Conservation (phyloP, 352 stramenopile genomes). For the Phytophthora sp. region DNA sequence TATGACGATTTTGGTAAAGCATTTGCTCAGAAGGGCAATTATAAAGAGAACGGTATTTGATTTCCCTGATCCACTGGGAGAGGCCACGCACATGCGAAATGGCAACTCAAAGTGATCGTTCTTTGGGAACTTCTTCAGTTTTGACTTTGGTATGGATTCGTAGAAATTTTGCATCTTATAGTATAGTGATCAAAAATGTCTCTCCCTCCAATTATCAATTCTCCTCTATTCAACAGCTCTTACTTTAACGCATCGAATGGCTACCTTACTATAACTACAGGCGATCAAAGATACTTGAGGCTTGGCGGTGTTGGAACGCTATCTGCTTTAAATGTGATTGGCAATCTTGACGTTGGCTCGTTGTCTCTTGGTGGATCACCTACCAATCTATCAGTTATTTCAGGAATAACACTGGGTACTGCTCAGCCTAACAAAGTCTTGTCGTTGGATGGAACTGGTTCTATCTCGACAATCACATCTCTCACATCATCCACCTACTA, state of each 20-base stretch:
- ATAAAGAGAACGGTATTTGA: constrained; percentile 14
- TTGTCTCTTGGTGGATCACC: background rate
- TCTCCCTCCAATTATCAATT: constrained; percentile 14
- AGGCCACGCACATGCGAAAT: background rate
- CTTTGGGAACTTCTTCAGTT: constrained; percentile 18
- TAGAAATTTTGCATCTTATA: constrained; percentile 24
- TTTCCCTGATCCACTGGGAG: constrained; percentile 10
- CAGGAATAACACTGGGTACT: background rate
- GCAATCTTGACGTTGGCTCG: background rate
- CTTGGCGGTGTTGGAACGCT: background rate
- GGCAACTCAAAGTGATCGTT: constrained; percentile 20
- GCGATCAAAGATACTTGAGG: background rate
- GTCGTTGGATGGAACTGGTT: background rate
- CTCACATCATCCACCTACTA: background rate
- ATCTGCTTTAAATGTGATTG: background rate
- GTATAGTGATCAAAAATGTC: constrained; percentile 21
- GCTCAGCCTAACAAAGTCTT: background rate
- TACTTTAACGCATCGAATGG: background rate
- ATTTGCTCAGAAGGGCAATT: constrained; percentile 20
- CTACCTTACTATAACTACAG: background rate
- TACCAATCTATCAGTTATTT: background rate
- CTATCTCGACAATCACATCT: background rate
- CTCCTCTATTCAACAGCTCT: background rate
- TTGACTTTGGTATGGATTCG: constrained; percentile 9
- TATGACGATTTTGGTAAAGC: constrained; percentile 21